Conservation (phyloP, 768 basidiomycete genomes). For the Pleurotus cornucopiae region DNA sequence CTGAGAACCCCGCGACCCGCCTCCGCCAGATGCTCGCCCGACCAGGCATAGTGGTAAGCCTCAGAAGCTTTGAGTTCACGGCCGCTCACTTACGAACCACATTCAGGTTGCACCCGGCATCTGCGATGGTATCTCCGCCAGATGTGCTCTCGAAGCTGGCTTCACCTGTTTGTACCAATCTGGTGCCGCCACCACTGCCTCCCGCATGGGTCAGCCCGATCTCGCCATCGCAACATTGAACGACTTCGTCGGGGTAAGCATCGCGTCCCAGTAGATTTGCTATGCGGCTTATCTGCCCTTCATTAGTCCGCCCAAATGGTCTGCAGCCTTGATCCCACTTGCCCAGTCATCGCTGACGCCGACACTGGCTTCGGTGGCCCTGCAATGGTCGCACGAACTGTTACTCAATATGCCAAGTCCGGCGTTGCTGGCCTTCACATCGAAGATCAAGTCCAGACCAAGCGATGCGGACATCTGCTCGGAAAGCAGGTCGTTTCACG, state of each 20-base stretch:
- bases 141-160: slow-evolving; percentile 76
- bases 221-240: slow-evolving; percentile 75
- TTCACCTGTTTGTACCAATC: slow-evolving; percentile 78
- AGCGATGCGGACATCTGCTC: slow-evolving; percentile 75
- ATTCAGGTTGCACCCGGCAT: slow-evolving; percentile 70
- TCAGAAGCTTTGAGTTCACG: not conserved
- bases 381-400: slow-evolving; percentile 71
- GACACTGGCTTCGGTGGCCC: slow-evolving; percentile 81
- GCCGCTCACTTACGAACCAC: not conserved
- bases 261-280: not conserved
- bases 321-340: slow-evolving; percentile 55
- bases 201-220: slow-evolving; percentile 74
- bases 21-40: slow-evolving; percentile 67
- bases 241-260: slow-evolving; percentile 60
- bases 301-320: slow-evolving; percentile 64
- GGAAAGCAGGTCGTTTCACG: slow-evolving; percentile 81
- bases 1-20: slow-evolving; percentile 63
- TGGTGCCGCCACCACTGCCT: slow-evolving; percentile 78
- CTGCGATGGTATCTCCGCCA: slow-evolving; percentile 76
- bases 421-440: slow-evolving; percentile 77
- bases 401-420: slow-evolving; percentile 62
- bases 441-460: slow-evolving; percentile 81
- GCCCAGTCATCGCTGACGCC: slow-evolving; percentile 75
- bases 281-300: not conserved
- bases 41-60: slow-evolving; percentile 70